Conservation (phyloP, 257 asterid genomes). For the Prunella vulgaris region DNA sequence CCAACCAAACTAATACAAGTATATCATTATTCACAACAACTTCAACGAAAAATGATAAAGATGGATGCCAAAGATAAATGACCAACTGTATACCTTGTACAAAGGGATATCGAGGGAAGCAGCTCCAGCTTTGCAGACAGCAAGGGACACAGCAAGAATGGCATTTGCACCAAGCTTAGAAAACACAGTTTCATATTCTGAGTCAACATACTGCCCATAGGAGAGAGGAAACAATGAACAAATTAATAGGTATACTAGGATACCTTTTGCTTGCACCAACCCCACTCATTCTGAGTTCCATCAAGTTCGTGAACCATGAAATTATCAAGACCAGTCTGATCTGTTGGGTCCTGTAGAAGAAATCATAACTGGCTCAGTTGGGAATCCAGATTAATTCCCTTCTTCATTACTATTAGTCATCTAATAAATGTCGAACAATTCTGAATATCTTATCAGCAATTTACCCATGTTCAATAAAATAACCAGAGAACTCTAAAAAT, state of each 20-base stretch:
- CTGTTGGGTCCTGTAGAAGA: conserved; percentile 69
- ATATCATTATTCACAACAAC: background rate
- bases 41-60: background rate
- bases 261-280: conserved; percentile 99
- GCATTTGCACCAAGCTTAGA: conserved; percentile 97
- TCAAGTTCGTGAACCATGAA: conserved; percentile 95
- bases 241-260: background rate
- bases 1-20: background rate
- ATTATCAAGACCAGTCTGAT: conserved; percentile 79
- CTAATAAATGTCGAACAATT: background rate
- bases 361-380: conserved; percentile 6
- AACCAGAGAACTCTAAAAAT: no score
- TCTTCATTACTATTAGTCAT: background rate
- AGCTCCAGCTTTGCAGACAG: conserved; percentile 96
- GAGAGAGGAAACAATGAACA: background rate
- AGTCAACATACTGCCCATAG: background rate
- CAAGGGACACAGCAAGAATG: conserved; percentile 93
- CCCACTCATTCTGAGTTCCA: conserved; percentile 98
- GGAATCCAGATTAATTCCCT: background rate
- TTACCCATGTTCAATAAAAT: background rate
- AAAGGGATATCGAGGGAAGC: conserved; percentile 63
- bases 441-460: background rate
- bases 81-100: conserved; percentile 58
- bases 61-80: background rate
- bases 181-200: conserved; percentile 2